These are phyloP conservation scores for Eruca vesicaria DNA, from an alignment of 441 rosid species.

Conservation along the genomic window DNA sequence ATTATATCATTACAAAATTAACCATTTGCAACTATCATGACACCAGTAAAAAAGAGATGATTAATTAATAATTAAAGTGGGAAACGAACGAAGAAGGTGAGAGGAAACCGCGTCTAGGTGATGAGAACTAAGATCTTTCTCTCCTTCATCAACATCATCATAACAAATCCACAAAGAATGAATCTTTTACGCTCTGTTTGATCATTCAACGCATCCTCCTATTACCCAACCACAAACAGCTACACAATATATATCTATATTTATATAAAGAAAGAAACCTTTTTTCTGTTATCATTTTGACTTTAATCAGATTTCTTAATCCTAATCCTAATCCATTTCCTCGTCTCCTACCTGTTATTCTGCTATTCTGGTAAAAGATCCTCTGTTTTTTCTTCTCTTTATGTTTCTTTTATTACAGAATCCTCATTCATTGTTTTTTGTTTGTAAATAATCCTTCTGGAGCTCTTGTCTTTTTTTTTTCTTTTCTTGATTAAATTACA, in stretches of 20 bases:
- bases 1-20: not conserved
- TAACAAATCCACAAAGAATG: not conserved
- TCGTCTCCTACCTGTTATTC: constrained; percentile 9
- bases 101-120: constrained; percentile 33
- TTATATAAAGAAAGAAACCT: not conserved
- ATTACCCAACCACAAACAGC: constrained; percentile 32
- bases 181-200: constrained; percentile 7
- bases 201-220: constrained; percentile 23
- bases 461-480: constrained; percentile 12
- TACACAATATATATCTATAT: not conserved
- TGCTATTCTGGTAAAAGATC: constrained; percentile 32
- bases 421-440: constrained; percentile 14
- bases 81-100: constrained; percentile 33
- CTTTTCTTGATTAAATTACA: not conserved
- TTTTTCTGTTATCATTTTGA: constrained; percentile 23
- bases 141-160: constrained; percentile 8
- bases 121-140: constrained; percentile 21
- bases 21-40: constrained; percentile 10
- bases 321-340: constrained; percentile 17
- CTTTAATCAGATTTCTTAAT: constrained; percentile 24
- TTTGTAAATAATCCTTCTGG: constrained; percentile 11
- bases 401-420: constrained; percentile 8
- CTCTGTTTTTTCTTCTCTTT: constrained; percentile 4
- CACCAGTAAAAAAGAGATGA: not conserved
- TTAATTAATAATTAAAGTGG: constrained; percentile 8